Base-by-base conservation (phyloP, 306 rosid genomes). In the Dalbergia oliveri region DNA sequence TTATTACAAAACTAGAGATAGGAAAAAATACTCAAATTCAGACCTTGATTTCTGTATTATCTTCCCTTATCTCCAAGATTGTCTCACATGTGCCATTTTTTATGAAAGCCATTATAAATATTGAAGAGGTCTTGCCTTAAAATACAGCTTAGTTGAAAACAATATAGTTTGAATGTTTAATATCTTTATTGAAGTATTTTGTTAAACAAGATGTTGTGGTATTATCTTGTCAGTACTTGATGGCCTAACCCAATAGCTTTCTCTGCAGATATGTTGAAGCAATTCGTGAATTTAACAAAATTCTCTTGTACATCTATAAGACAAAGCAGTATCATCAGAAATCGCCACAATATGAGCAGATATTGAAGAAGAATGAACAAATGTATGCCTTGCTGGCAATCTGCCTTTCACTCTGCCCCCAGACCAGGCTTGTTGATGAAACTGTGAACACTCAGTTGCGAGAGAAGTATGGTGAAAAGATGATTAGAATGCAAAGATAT, bases 381-480 rank as follows among this genome's bases (percentile, higher is more conserved):
- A 93, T 95, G 99, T 95, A 95, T 88, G 99, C 98, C 72, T 85
- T 95, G 92, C 88, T 93, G 93, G 98, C 99, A 14, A 87, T 93
- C 76, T 73, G 89, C 71, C 98, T 95, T 72, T 95, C 99, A 21
- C 97, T 95, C 34, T 95, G 99, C 54, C 98, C 99, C 65, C 97
- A 91, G 83, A 91, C 71, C 76, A 89, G 86, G 81, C 95, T 95
- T 83, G 86, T 95, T 83, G 98, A 95, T 73, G 99, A 93, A 85
- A 89, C 96, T 41, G 98, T 95, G 79, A 91, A 89, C 86, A 72
- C 94, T 76, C 99, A 95, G 84, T 79, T 95, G 85, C 92, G 93
- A 37, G 99, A 93, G 78, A 95, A 95, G 88, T 91, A 95, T 77
- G 98, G 99, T 78, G 99, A 95, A 76, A 95, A 95, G 91, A 95